Evolutionary conservation across 73 alveolate genomes (phyloP).

Genomic region (Tetrahymena borealis): DNA sequence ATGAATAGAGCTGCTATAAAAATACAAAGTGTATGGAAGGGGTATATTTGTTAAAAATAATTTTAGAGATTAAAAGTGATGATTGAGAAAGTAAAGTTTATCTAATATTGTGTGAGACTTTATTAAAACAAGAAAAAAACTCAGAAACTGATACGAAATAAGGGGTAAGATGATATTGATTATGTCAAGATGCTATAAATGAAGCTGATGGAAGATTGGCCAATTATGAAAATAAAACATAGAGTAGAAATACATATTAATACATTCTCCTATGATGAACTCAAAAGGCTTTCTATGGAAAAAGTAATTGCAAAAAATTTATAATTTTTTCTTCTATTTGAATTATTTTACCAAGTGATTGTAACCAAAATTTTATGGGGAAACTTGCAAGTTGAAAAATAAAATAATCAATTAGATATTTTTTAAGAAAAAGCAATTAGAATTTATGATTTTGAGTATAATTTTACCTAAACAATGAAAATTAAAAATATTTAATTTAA

Average conservation of each 20-base stretch:
- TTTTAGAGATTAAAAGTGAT: slow-evolving; percentile 51
- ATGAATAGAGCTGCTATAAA: slow-evolving; percentile 59
- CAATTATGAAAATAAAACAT: slow-evolving; percentile 59
- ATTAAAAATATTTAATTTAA: no score
- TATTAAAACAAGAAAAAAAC: slow-evolving; percentile 52
- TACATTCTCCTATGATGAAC: slow-evolving; percentile 62
- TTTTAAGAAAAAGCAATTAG: no score
- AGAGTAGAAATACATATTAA: slow-evolving; percentile 87
- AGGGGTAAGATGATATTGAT: slow-evolving; percentile 43
- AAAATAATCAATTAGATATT: no score
- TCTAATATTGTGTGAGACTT: slow-evolving; percentile 51
- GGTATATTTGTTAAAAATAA: slow-evolving; percentile 57
- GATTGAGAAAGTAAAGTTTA: slow-evolving; percentile 58
- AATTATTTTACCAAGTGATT: neutral
- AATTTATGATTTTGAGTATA: no score
- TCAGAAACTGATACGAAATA: slow-evolving; percentile 49
- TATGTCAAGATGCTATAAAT: slow-evolving; percentile 78
- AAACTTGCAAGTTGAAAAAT: neutral
- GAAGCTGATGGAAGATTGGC: slow-evolving; percentile 87
- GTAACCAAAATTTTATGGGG: no score
- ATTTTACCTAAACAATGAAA: no score
- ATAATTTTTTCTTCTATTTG: neutral
- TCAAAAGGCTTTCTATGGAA: slow-evolving; percentile 82
- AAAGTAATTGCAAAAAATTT: slow-evolving; percentile 42
- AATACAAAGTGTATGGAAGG: slow-evolving; percentile 64